A percentile compares a stretch with the other conserved stretches of the same genome.
Conservation (phyloP, 306 rosid species). For the Quercus berberidifolia region DNA sequence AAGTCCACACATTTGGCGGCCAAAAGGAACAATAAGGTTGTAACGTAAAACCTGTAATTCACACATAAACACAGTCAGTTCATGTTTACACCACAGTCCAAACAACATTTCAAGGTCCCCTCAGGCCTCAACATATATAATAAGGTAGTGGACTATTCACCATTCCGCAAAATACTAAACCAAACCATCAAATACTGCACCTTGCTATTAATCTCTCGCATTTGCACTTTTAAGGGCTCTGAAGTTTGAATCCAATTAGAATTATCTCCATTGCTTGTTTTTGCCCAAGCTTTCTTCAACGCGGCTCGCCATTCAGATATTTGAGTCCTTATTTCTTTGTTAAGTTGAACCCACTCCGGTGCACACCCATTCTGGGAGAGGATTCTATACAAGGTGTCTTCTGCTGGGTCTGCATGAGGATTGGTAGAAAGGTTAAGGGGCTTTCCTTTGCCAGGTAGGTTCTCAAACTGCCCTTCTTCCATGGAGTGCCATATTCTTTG, state of each 20-base stretch:
- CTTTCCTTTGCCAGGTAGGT: slow-evolving; percentile 89
- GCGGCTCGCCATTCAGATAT: slow-evolving; percentile 54
- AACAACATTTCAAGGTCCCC: no score
- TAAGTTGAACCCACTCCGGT: slow-evolving; percentile 90
- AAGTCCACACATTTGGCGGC: slow-evolving; percentile 82
- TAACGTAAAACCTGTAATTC: slow-evolving; percentile 71
- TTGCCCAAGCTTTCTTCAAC: slow-evolving; percentile 58
- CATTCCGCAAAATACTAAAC: no score
- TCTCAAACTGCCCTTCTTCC: slow-evolving; percentile 92
- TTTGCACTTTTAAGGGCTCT: slow-evolving; percentile 51
- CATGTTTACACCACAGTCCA: background rate
- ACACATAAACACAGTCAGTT: background rate
- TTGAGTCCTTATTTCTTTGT: slow-evolving; percentile 72
- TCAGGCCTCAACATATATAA: no score
- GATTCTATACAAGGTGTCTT: slow-evolving; percentile 75
- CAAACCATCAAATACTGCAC: slow-evolving; percentile 30
- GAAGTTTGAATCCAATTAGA: slow-evolving; percentile 51
- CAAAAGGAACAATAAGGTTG: slow-evolving; percentile 82
- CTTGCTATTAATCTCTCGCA: slow-evolving; percentile 62
- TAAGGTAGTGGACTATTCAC: no score
- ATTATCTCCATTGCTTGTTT: slow-evolving; percentile 48
- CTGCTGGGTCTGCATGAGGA: slow-evolving; percentile 95
- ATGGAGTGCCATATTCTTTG: slow-evolving; percentile 94
- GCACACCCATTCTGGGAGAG: slow-evolving; percentile 78
- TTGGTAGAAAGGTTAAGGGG: slow-evolving; percentile 63